Evolutionary conservation across 345 rosid species (phyloP).

Genomic region (Linum lewisii): DNA sequence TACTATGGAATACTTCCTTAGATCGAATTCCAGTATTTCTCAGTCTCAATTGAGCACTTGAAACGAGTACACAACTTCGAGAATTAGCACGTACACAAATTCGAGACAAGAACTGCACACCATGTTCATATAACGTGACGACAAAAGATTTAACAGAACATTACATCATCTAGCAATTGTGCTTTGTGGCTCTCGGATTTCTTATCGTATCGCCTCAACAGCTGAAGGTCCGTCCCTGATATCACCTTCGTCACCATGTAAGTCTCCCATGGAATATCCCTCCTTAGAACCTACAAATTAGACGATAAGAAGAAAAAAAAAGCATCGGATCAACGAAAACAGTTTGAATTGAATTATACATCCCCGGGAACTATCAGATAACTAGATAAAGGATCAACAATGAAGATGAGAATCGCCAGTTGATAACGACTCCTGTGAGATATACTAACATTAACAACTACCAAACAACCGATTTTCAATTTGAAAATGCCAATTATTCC

Average conservation of each 20-base stretch:
- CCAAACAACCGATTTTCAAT: too few species aligned
- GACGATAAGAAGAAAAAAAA: slow-evolving; percentile 7
- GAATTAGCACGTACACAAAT: background rate
- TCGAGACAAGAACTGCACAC: background rate
- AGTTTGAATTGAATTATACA: slow-evolving; percentile 1
- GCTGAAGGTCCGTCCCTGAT: slow-evolving; percentile 77
- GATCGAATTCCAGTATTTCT: too few species aligned
- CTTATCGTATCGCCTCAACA: slow-evolving; percentile 77
- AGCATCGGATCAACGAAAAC: slow-evolving; percentile 10
- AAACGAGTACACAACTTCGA: background rate
- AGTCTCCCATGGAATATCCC: slow-evolving; percentile 99
- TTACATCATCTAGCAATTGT: slow-evolving; percentile 83
- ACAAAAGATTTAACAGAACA: background rate
- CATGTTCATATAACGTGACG: background rate
- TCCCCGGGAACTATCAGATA: background rate
- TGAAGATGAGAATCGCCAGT: background rate
- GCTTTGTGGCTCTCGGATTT: slow-evolving; percentile 70
- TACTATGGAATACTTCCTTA: background rate
- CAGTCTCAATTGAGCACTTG: too few species aligned
- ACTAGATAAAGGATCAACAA: background rate
- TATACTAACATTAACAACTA: background rate
- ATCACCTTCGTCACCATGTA: slow-evolving; percentile 88
- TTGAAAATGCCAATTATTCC: too few species aligned
- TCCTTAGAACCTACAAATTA: slow-evolving; percentile 55
- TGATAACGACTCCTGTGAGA: background rate